Conservation (phyloP, 2,329 filamentous ascomycete genomes). For the Metarhizium sp. region DNA sequence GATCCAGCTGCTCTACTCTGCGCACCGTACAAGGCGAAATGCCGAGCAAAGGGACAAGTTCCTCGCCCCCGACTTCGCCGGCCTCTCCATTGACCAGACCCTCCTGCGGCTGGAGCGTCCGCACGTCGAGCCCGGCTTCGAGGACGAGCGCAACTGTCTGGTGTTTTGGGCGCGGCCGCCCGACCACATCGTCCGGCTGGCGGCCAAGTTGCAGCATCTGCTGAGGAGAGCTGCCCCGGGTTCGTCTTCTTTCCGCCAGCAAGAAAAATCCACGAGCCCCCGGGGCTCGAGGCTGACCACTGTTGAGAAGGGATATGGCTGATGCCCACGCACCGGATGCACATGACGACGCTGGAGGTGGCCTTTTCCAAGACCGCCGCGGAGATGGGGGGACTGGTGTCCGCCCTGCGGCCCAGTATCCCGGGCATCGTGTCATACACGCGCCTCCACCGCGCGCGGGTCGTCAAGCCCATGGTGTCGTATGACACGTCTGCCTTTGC, state of each 20-base stretch:
- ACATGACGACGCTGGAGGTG: slow-evolving; percentile 79
- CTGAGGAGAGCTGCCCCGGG: slow-evolving; percentile 58
- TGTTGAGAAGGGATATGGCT: slow-evolving; percentile 62
- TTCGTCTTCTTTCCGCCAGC: slow-evolving; percentile 32
- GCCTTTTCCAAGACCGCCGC: slow-evolving; percentile 65
- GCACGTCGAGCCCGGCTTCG: slow-evolving; percentile 55
- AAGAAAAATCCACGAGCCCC: too few species aligned
- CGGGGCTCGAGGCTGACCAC: too few species aligned
- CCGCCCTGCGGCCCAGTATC: slow-evolving; percentile 45
- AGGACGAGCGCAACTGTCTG: slow-evolving; percentile 71
- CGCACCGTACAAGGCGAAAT: slow-evolving; percentile 68
- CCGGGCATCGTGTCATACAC: slow-evolving; percentile 57
- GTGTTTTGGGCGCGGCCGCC: slow-evolving; percentile 86
- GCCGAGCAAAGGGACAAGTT: slow-evolving; percentile 66
- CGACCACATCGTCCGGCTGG: slow-evolving; percentile 56
- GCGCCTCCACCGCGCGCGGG: slow-evolving; percentile 55
- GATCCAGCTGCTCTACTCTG: slow-evolving; percentile 63
- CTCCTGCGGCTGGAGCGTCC: slow-evolving; percentile 60
- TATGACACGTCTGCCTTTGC: slow-evolving; percentile 82
- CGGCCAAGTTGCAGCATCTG: slow-evolving; percentile 58
- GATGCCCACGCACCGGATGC: slow-evolving; percentile 69
- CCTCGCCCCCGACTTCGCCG: slow-evolving; percentile 55
- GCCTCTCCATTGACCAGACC: slow-evolving; percentile 67
- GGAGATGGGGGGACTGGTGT: slow-evolving; percentile 57
- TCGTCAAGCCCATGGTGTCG: slow-evolving; percentile 74